A percentile compares a stretch with the other conserved stretches of the same genome.
Conservation (phyloP, 345 rosid species). For the Populus ilicifolia region DNA sequence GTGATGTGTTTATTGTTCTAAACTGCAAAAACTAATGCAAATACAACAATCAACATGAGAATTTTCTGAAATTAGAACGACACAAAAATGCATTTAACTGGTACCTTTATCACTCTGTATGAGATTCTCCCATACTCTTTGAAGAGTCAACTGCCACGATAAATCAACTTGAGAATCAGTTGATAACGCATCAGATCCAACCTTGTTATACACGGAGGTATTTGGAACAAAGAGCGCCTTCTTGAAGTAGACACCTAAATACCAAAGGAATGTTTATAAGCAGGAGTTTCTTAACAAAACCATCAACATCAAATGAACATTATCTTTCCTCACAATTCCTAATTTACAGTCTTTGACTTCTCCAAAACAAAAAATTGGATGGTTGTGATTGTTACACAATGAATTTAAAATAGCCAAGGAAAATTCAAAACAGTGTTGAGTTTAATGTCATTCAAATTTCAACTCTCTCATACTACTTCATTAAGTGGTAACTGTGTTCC, state of each 20-base stretch:
- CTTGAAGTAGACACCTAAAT: constrained; percentile 71
- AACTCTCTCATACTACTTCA: neutral
- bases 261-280: constrained; percentile 3
- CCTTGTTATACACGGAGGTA: constrained; percentile 71
- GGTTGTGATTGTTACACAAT: neutral
- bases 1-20: neutral
- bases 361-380: neutral
- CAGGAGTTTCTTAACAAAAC: constrained; percentile 3
- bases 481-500: neutral
- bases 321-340: neutral
- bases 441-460: constrained; percentile 7
- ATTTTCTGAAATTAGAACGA: neutral
- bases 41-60: neutral
- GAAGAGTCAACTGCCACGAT: constrained; percentile 79
- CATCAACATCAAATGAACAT: neutral
- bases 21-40: neutral
- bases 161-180: constrained; percentile 48
- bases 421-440: neutral
- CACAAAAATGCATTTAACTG: neutral
- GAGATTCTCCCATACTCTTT: constrained; percentile 76
- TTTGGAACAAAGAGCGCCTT: constrained; percentile 90
- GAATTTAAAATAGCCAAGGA: neutral
- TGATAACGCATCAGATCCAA: constrained; percentile 56
- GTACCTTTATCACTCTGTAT: constrained; percentile 54
- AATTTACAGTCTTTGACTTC: neutral